Evolutionary conservation across 495 filamentous ascomycete genomes (phyloP), one percentile per base, ranked within the genome.

Genomic region (Penicillium coffeae): DNA sequence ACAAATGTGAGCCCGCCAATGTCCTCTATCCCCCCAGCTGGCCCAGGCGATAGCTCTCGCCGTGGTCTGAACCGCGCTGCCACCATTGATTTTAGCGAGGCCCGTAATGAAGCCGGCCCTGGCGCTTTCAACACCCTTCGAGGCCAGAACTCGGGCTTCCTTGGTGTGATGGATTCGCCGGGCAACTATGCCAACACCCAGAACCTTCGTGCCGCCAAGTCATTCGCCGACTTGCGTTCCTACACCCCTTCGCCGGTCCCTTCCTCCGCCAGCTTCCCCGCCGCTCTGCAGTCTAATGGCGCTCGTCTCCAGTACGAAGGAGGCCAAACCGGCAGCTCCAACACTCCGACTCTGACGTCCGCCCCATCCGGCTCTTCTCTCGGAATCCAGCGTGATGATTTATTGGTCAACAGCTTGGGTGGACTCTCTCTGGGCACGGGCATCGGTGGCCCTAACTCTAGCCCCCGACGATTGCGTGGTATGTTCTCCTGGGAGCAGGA

Each of bases 61-160:
- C 87, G 91, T 25, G 86, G 82, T 12, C 74, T 98, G 27, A 93
- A 90, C 72, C 87, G 93, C 21, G 90, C 93, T 15, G 94, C 93
- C 25, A 98, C 93, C n/a, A 95, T 94, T 57, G 92, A 97, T 69
- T 98, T 98, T 70, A 90, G 87, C 56, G 93, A 96, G 63, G 83
- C 88, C 30, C 86, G 91, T 6, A 84, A 78, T 19, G 80, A 80
- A 38, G 83, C 49, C 18, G 60, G 85, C 16, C 75, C 76, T 30
- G 78, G 80, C 37, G 76, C 87, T 54, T 89, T 86, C 64, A 82
- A 81, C 56, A 83, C 87, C 1, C 74, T 94, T 38, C 86, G 89
- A 34, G 77, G 87, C 38, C 88, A 92, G 55, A 79, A 79, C 27
- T 80, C 83, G 22, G 85, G 84, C 36, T 85, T 91, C 38, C 75